These are phyloP conservation scores for Sambucus nigra DNA, from an alignment of 129 eudicot species.

Conservation along the genomic window DNA sequence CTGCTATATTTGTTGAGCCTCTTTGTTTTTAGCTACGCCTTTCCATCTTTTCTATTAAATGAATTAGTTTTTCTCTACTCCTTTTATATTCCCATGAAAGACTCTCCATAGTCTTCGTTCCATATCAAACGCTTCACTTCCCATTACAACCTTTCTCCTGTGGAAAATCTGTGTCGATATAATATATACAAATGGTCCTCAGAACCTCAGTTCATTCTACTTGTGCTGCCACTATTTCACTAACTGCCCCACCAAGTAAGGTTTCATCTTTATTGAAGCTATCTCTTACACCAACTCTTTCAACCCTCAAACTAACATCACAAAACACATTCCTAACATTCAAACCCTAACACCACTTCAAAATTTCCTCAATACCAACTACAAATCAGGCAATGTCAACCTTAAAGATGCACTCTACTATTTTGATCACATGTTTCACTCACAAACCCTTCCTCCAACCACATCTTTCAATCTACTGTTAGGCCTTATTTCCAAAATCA, in stretches of 20 bases:
- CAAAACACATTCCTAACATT: background rate
- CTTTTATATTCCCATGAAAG: too few species aligned
- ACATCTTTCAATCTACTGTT: slow-evolving; percentile 36
- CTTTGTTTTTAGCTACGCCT: too few species aligned
- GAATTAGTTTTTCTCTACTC: too few species aligned
- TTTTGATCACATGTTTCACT: slow-evolving; percentile 28
- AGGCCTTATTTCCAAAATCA: slow-evolving; percentile 23
- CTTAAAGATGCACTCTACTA: slow-evolving; percentile 14
- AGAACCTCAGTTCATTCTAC: slow-evolving; percentile 21
- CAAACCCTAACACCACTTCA: slow-evolving; percentile 2
- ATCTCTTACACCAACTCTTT: background rate
- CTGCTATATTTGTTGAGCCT: too few species aligned
- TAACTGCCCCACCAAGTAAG: slow-evolving; percentile 11
- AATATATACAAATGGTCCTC: slow-evolving; percentile 15
- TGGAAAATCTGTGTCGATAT: too few species aligned
- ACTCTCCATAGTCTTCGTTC: too few species aligned
- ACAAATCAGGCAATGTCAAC: slow-evolving; percentile 13
- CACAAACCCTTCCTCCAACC: slow-evolving; percentile 25
- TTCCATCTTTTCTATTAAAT: too few species aligned
- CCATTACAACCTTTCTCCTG: too few species aligned
- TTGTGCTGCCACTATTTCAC: slow-evolving; percentile 11
- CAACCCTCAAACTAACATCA: slow-evolving; percentile 8
- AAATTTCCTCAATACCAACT: slow-evolving; percentile 9
- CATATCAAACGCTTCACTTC: too few species aligned
- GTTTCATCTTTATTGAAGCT: slow-evolving; percentile 27